A percentile compares a stretch with the other conserved stretches of the same genome.
Evolutionary conservation across 495 filamentous ascomycete species (phyloP).

Genomic region (Gamarada debralockiae): DNA sequence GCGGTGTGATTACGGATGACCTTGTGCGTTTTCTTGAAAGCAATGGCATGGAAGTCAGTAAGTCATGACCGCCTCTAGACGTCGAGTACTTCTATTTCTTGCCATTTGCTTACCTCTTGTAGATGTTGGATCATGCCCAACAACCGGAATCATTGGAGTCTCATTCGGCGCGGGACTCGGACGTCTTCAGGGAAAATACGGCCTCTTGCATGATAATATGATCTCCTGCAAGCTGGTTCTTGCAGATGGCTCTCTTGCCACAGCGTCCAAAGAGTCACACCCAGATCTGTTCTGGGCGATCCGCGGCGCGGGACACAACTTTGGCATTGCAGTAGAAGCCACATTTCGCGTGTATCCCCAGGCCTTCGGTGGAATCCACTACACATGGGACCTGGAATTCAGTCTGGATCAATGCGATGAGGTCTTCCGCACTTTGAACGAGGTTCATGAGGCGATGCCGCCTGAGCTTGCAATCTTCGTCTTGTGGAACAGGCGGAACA

Average conservation of each 20-base stretch:
- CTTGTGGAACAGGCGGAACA: too few relatives aligned
- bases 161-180: conserved; percentile 55
- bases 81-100: neutral
- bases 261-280: conserved; percentile 32
- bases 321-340: conserved; percentile 34
- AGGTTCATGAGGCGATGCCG: too few relatives aligned
- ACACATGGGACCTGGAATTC: neutral
- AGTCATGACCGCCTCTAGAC: neutral
- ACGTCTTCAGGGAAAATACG: conserved; percentile 43
- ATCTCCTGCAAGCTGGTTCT: conserved; percentile 44
- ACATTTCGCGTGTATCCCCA: neutral
- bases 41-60: neutral
- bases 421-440: neutral
- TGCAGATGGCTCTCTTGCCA: conserved; percentile 38
- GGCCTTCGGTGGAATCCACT: conserved; percentile 20
- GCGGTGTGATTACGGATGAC: neutral
- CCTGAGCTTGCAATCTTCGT: too few relatives aligned
- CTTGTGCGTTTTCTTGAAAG: neutral
- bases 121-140: conserved; percentile 25
- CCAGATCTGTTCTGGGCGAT: conserved; percentile 44
- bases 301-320: conserved; percentile 43
- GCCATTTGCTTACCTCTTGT: neutral
- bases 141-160: conserved; percentile 52
- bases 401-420: neutral
- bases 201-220: conserved; percentile 51